These are phyloP conservation scores for Guadua angustifolia DNA, from an alignment of 176 grass and related monocot species.

Conservation along the genomic window DNA sequence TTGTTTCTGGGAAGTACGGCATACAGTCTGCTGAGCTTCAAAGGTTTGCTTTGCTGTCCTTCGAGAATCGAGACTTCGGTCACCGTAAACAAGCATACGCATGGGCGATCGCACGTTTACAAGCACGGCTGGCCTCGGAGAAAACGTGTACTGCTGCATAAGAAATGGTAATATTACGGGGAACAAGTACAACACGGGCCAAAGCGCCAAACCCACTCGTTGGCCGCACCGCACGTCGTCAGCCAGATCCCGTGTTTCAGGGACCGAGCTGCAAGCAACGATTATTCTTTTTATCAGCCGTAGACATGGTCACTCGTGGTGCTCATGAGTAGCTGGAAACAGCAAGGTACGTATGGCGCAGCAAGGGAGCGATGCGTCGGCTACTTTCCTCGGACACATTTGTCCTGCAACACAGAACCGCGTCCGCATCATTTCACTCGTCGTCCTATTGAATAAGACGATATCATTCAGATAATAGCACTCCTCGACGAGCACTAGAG, in stretches of 20 bases:
- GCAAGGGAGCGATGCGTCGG: conserved; percentile 17
- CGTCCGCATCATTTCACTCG: not conserved
- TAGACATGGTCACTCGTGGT: not conserved
- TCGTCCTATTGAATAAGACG: not conserved
- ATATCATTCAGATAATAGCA: not conserved
- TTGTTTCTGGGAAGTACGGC: not conserved
- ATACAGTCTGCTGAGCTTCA: not conserved
- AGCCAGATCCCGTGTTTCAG: not conserved
- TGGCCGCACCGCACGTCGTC: not conserved
- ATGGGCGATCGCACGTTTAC: conserved; percentile 11
- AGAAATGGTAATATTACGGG: not conserved
- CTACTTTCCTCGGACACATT: conserved; percentile 22
- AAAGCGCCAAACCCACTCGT: not conserved
- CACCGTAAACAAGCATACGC: conserved; percentile 28
- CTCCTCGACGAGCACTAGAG: not conserved
- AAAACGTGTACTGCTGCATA: not conserved
- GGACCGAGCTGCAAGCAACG: not conserved
- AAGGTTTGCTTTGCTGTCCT: conserved; percentile 25
- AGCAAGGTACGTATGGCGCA: not conserved
- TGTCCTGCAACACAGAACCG: not conserved
- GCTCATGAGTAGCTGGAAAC: conserved; percentile 28
- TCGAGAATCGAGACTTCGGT: not conserved
- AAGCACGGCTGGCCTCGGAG: conserved; percentile 44
- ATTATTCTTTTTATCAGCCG: not conserved
- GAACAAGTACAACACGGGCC: conserved; percentile 6